These are phyloP conservation scores for Furcasterigmium sp. DNA, from an alignment of 2,329 filamentous ascomycete species.

Conservation along the genomic window DNA sequence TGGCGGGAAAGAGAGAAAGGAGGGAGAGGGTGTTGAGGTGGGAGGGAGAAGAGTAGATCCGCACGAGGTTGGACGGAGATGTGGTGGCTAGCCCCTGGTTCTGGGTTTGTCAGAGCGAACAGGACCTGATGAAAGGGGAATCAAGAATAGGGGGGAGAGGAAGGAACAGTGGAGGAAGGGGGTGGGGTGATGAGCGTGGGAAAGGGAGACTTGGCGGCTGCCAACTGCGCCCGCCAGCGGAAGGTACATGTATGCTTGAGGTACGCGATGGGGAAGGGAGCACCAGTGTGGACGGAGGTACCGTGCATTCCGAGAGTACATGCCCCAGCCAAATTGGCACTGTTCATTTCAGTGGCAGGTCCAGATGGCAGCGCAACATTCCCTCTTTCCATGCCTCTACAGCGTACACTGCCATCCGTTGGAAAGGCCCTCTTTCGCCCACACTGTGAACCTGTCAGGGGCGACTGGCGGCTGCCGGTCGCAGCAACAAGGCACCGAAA, in stretches of 20 bases:
- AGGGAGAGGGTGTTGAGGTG: slow-evolving; percentile 17
- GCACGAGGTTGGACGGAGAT: slow-evolving; percentile 9
- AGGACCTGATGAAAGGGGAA: no score
- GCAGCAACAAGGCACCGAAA: neutral
- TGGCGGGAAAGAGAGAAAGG: slow-evolving; percentile 12
- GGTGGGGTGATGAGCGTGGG: neutral
- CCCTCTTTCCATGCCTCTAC: no score
- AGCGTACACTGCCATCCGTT: no score
- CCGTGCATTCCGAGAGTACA: no score
- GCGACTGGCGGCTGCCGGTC: no score
- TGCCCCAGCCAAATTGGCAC: no score
- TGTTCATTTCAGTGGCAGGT: no score
- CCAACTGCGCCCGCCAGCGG: neutral
- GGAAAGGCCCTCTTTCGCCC: no score
- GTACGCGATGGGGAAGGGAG: no score
- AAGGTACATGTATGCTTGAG: neutral
- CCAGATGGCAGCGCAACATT: no score
- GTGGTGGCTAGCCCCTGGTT: neutral
- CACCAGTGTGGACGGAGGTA: no score
- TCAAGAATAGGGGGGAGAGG: neutral
- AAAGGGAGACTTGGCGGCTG: neutral
- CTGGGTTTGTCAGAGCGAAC: neutral
- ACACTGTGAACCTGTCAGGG: no score
- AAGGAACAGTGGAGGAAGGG: neutral
- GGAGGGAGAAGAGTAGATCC: slow-evolving; percentile 20